Base-by-base conservation (phyloP, 2,329 filamentous ascomycete species). In the Ceratocystis eucalypticola region DNA sequence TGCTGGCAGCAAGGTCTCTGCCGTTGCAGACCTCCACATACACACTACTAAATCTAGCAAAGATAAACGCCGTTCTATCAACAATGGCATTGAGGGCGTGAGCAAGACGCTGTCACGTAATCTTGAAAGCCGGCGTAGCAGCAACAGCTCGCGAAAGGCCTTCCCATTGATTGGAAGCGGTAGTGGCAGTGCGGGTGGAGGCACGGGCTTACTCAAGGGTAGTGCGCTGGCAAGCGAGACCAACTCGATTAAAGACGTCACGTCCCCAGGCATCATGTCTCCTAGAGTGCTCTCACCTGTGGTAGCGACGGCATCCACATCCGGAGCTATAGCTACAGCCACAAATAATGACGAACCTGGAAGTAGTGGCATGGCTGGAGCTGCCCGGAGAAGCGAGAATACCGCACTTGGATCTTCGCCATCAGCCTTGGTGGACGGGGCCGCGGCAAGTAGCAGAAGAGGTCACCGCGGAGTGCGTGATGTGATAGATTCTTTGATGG, bases 111-210 rank as follows among this genome's bases (percentile, higher is more conserved):
- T 92, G 15, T 92, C 87, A 68, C 95, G 90, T 77, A 96, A 90
- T 74, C 82, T 97, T 30, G 92, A 96, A 74, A 96, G 89, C 75
- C 86, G 93, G 64, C 87, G 93, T 55, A 96, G 90, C 74, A 96
- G 92, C 75, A 89, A 88, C 15, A 88, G 83, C 65, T 95, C 89
- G 67, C 92, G 88, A 76, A 92, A 91, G 74, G 87, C 88, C 45
- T 75, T 85, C 8, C 84, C 83, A 1, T 80, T 84, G 69, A 76
- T 78, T 46, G 74, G 77, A 3, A 75, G 76, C 15, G 74, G 76
- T n/a, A 74, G 77, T 4, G 75, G 75, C 8, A 73, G 75, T 20
- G 76, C 77, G 4, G 22, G 5, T 57, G 50, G 22, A 4, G 25
- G 53, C 25, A 12, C 53, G 1, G 73, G 73, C 10, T 67, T 77